Evolutionary conservation across 208 protist species (phyloP).

Genomic region (Leishmania amazonensis): DNA sequence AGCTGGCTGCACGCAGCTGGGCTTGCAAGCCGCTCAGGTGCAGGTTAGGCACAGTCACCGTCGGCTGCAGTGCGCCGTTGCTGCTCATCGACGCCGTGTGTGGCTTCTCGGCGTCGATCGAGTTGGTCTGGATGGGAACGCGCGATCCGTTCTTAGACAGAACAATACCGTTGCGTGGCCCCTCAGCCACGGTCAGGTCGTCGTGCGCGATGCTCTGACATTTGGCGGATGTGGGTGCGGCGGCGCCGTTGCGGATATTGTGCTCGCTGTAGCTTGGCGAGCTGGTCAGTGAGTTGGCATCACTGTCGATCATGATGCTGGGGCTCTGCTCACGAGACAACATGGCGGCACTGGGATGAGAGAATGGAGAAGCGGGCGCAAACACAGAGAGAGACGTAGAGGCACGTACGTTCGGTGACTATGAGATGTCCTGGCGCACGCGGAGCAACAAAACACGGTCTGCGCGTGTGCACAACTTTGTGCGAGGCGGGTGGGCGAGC

Average conservation of each 20-base stretch:
- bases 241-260: neutral
- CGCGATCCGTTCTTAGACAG: neutral
- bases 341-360: neutral
- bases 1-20: slow-evolving; percentile 2
- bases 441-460: neutral
- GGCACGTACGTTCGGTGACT: neutral
- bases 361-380: neutral
- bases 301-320: slow-evolving; percentile 11
- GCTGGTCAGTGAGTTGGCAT: neutral
- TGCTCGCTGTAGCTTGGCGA: slow-evolving; percentile 2
- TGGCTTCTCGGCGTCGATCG: neutral
- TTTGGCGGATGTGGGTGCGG: neutral
- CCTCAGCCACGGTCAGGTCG: neutral
- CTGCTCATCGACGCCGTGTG: neutral
- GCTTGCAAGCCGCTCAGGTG: slow-evolving; percentile 9
- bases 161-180: neutral
- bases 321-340: slow-evolving; percentile 29
- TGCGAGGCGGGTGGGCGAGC: neutral
- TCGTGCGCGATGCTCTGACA: neutral
- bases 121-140: neutral
- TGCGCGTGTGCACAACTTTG: neutral
- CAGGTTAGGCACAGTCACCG: slow-evolving; percentile 13
- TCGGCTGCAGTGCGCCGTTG: slow-evolving; percentile 2
- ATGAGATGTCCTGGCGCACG: neutral
- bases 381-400: neutral